phyloP scores from a whole-genome alignment of 2,329 filamentous ascomycete genomes.

The Cladorrhinum sp. region DNA sequence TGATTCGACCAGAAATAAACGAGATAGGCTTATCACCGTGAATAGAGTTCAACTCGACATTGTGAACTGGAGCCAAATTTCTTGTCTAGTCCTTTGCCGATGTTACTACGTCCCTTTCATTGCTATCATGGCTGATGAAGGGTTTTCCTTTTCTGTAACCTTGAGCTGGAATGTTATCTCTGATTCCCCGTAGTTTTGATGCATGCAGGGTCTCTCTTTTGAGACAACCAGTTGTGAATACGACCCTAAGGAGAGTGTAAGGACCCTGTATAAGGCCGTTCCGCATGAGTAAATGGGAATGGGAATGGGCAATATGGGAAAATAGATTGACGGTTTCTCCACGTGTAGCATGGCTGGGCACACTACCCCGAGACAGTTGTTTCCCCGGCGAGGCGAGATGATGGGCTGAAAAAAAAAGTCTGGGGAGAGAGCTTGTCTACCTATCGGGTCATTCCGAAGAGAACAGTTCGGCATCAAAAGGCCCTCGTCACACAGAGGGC shows the following conservation, averaged over 20 bases:
- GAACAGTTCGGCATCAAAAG: not conserved
- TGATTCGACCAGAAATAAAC: too few species aligned
- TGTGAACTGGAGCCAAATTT: too few species aligned
- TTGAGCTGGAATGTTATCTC: too few species aligned
- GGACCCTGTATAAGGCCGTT: not conserved
- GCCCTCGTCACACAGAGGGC: not conserved
- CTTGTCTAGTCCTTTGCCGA: too few species aligned
- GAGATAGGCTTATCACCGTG: too few species aligned
- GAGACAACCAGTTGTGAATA: not conserved
- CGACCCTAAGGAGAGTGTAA: not conserved
- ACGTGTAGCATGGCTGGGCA: too few species aligned
- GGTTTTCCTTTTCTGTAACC: too few species aligned
- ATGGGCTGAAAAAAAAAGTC: not conserved
- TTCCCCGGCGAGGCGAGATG: not conserved
- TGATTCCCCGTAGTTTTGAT: too few species aligned
- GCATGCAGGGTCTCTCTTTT: not conserved
- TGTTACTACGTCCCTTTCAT: too few species aligned
- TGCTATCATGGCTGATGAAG: too few species aligned
- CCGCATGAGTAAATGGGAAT: not conserved
- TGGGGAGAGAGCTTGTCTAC: not conserved
- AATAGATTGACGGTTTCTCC: not conserved
- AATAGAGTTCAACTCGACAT: too few species aligned
- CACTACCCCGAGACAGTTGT: not conserved
- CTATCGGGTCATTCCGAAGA: not conserved
- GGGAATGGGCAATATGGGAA: not conserved